Conservation (phyloP, 371 early-diverging fungal genomes). For the Enteropsectra breve region DNA sequence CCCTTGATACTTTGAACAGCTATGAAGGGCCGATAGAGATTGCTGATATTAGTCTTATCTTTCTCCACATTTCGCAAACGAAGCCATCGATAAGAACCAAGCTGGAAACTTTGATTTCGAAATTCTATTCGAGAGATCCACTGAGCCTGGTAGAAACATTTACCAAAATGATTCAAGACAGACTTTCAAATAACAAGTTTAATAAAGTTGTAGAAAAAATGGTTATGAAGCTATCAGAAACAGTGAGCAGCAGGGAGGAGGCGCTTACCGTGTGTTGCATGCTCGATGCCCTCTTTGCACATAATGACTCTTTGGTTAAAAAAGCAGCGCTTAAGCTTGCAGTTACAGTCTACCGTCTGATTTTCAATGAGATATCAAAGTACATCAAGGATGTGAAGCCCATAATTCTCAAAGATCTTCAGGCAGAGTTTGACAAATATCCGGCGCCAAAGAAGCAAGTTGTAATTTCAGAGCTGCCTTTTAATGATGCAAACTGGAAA, state of each 20-base stretch:
- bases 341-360: slow-evolving; percentile 29
- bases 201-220: slow-evolving; percentile 23
- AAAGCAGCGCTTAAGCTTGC: slow-evolving; percentile 18
- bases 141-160: slow-evolving; percentile 7
- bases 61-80: slow-evolving; percentile 29
- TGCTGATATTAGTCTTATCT: slow-evolving; percentile 21
- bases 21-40: neutral
- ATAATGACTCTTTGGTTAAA: slow-evolving; percentile 28
- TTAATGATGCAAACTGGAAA: slow-evolving; percentile 16
- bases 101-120: slow-evolving; percentile 15
- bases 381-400: slow-evolving; percentile 41
- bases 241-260: neutral
- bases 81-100: slow-evolving; percentile 33
- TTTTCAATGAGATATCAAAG: slow-evolving; percentile 24
- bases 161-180: neutral
- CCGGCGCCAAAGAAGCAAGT: neutral
- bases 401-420: slow-evolving; percentile 42
- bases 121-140: slow-evolving; percentile 5
- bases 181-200: slow-evolving; percentile 7
- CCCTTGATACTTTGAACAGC: slow-evolving; percentile 33
- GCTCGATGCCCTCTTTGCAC: slow-evolving; percentile 10
- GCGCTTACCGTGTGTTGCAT: neutral
- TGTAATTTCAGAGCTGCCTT: neutral
- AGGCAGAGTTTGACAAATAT: slow-evolving; percentile 15
- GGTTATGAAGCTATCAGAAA: neutral